Percentiles rank a stretch among this genome's conserved stretches.
Conservation (phyloP, 257 asterid genomes). For the Solanum lycopersicoides region DNA sequence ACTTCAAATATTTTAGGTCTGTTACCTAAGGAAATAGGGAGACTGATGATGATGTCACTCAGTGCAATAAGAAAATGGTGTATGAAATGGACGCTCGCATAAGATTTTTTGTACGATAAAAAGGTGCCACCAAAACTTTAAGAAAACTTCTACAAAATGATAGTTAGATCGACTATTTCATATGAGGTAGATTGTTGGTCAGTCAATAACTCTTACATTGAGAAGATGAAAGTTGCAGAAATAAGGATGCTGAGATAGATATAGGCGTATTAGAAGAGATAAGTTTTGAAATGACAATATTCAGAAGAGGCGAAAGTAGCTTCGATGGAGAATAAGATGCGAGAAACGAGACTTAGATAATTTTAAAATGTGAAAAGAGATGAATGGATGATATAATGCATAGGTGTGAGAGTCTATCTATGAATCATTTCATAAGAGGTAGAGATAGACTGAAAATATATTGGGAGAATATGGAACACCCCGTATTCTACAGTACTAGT, state of each 20-base stretch:
- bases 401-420: background rate
- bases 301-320: no score
- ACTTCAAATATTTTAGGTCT: no score
- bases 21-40: background rate
- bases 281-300: background rate
- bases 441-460: background rate
- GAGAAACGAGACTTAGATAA: background rate
- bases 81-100: background rate
- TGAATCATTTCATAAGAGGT: background rate
- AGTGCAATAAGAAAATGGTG: background rate
- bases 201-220: background rate
- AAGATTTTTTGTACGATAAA: background rate
- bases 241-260: background rate
- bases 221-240: background rate
- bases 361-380: background rate
- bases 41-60: background rate
- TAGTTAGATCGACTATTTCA: background rate
- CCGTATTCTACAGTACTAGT: no score
- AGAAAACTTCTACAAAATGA: background rate
- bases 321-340: no score
- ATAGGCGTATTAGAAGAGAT: background rate
- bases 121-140: background rate
- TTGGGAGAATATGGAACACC: no score
- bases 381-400: no score
- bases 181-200: no score